These are phyloP conservation scores for Paramecium biaurelia DNA, from an alignment of 73 alveolate species.

Conservation along the genomic window DNA sequence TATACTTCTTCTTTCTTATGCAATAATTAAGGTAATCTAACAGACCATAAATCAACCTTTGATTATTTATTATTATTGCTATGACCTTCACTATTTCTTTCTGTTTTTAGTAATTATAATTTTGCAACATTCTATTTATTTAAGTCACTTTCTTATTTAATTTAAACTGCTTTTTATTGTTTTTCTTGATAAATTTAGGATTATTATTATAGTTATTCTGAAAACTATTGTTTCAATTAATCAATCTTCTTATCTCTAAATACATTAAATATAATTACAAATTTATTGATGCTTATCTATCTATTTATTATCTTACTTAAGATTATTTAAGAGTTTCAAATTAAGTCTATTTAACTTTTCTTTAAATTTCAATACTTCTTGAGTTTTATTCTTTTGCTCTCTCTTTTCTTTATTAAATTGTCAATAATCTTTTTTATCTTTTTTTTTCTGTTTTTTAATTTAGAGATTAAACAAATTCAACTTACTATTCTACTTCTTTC, in stretches of 20 bases:
- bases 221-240: neutral
- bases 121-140: neutral
- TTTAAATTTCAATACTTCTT: neutral
- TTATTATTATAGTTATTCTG: neutral
- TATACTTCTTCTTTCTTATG: neutral
- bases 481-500: neutral
- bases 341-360: neutral
- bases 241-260: neutral
- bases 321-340: neutral
- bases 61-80: neutral
- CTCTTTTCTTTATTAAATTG: neutral
- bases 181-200: neutral
- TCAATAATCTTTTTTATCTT: neutral
- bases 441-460: neutral
- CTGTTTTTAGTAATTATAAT: neutral
- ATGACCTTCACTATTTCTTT: neutral
- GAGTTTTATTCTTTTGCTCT: constrained; percentile 7
- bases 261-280: neutral
- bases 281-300: neutral
- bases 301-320: neutral
- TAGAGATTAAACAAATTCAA: neutral
- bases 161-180: neutral
- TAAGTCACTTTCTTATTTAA: neutral
- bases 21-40: neutral
- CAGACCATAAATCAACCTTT: neutral